These are phyloP conservation scores for Podaxis sp. DNA, from an alignment of 768 basidiomycete species.

Conservation along the genomic window DNA sequence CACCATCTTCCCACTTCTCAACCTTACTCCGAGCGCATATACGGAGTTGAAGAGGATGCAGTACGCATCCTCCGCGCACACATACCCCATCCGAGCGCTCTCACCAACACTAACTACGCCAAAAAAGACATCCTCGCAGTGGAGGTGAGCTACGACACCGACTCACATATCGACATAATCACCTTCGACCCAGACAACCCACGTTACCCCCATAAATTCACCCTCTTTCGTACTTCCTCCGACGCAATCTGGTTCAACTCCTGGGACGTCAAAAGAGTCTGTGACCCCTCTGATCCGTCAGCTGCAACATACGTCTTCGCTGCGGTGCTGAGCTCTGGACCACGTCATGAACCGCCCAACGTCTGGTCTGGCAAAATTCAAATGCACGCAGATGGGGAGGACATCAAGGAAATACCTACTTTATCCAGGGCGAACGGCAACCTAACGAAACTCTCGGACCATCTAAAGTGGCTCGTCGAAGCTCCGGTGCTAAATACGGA, in stretches of 20 bases:
- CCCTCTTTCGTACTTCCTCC: constrained; percentile 28
- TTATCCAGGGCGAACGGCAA: constrained; percentile 2
- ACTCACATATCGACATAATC: constrained; percentile 35
- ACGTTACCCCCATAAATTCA: constrained; percentile 16
- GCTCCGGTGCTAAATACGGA: constrained; percentile 26
- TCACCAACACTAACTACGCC: background rate
- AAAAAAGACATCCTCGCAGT: constrained; percentile 24
- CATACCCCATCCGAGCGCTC: background rate
- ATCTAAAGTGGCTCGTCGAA: constrained; percentile 30
- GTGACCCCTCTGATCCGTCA: constrained; percentile 18
- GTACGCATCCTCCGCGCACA: constrained; percentile 32
- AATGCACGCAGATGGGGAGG: constrained; percentile 9
- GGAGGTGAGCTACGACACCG: constrained; percentile 41
- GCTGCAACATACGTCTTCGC: constrained; percentile 26
- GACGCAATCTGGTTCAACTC: constrained; percentile 37
- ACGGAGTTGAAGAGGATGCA: constrained; percentile 28
- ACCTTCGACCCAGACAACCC: constrained; percentile 12
- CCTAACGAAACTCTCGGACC: constrained; percentile 26
- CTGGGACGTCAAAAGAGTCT: constrained; percentile 30
- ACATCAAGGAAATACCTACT: background rate
- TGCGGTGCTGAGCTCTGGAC: constrained; percentile 31
- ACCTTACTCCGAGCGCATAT: constrained; percentile 10
- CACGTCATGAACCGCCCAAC: constrained; percentile 32
- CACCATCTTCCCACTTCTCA: constrained; percentile 16
- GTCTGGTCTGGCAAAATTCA: constrained; percentile 30